Evolutionary conservation across 148 eudicot genomes (phyloP), one percentile per base, ranked within the genome.

Genomic region (Fagopyrum tataricum): DNA sequence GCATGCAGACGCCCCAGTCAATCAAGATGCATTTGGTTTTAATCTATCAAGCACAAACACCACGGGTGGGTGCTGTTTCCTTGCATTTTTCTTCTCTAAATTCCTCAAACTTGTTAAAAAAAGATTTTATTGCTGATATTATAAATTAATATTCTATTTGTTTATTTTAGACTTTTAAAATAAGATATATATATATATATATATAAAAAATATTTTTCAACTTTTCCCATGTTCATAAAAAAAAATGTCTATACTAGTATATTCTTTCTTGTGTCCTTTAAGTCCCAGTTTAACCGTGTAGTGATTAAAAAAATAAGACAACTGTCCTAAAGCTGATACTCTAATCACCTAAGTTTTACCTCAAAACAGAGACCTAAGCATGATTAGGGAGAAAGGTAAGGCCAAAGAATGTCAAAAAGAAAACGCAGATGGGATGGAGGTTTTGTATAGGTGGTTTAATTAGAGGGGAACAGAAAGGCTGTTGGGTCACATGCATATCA

Each of bases 401-500:
- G 76, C 49, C 72, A 81, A 53, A 69, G 67, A 75, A 74, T 75
- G 76, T 74, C 69, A 74, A 79, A 80, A 74, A 75, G 79, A 73
- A 75, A 53, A 75, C 37, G 47, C 41, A 55, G 73, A 23, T 40
- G 64, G 44, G 59, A 59, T 66, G 79, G 75, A 76, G 67, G 49
- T 68, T 74, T 76, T 78, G 49, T 66, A 21, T 4, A 52, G 20
- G 18, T 70, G 78, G 74, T 59, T 59, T 73, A 61, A 71, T 70
- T 70, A 83, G 81, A 80, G 82, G 84, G 87, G 84, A 82, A 80
- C 87, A 84, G 51, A 82, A 87, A 87, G 86, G 90, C 43, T 62
- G 42, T 62, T 62, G 68, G 42, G 68, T 62, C 68, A 62, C 68
- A 62, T 62, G 68, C 68, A 62, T 62, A 62, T 37, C 43, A 62